Evolutionary conservation across 2,329 filamentous ascomycete species (phyloP), one percentile per base, ranked within the genome.

Genomic region (Ampelomyces quisqualis): DNA sequence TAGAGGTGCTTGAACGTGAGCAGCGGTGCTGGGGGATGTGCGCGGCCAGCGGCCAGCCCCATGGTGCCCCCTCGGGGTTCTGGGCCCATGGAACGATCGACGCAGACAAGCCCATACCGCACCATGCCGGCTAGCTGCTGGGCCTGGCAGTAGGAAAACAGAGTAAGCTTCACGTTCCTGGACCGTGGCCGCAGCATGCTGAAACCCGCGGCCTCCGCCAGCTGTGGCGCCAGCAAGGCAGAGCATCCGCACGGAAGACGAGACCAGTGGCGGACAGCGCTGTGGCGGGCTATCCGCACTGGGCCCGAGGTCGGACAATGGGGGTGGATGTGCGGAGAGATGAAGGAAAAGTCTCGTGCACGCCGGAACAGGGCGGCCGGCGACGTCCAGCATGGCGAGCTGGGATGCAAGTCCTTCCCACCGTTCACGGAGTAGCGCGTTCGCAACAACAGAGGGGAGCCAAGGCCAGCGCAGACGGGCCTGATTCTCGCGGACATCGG

Each of bases 21-120:
- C 57, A 56, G 58, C 51, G 51, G 50, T 61, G 58, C 50, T 60
- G 55, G 48, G 51, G 47, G 30, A 57, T 50, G 53, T 52, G 55
- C 52, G 52, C 57, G 55, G 48, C 55, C 51, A 57, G 52, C 57
- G 55, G 48, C 55, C 51, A 57, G 57, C 51, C 48, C 20, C 52
- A 53, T 43, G 49, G 40, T 54, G 52, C 49, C 51, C 47, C 57
- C 52, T 51, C 51, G 39, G 51, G 47, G 49, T 55, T 62, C 63
- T 59, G 65, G 58, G 61, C 58, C 62, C 61, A 57, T 64, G 60
- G 64, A 61, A 59, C 59, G 62, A 66, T 66, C 61, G 53, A 51
- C 58, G 58, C 49, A 47, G 26, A 44, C 45, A 43, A 39, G 31
- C 38, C 34, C 49, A 39, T 29, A 53, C 53, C 49, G 57, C 58